Percentiles rank a stretch among this genome's conserved stretches.
Conservation (phyloP, 2,329 filamentous ascomycete genomes). For the Colletotrichum phormii region DNA sequence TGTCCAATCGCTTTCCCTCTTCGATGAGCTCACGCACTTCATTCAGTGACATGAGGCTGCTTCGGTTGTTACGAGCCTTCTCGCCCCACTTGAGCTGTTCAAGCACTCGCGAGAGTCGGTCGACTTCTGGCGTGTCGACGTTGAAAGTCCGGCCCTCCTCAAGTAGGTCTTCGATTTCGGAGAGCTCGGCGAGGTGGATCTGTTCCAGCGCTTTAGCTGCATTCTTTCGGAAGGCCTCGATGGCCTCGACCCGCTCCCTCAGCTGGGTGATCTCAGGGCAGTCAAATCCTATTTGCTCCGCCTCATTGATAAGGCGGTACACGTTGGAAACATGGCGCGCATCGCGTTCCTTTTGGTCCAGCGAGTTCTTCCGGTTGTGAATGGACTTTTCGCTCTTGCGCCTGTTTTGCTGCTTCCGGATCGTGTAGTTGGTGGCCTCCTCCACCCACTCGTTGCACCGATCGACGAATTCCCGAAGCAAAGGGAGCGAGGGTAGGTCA, state of each 20-base stretch:
- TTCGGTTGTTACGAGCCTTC: conserved; percentile 74
- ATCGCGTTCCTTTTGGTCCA: conserved; percentile 87
- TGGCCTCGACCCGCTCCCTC: conserved; percentile 85
- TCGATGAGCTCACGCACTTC: conserved; percentile 85
- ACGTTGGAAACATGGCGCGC: conserved; percentile 91
- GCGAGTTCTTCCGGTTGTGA: conserved; percentile 70
- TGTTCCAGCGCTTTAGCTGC: conserved; percentile 78
- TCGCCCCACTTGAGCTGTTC: conserved; percentile 92
- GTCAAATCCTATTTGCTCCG: conserved; percentile 90
- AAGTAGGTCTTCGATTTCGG: conserved; percentile 89
- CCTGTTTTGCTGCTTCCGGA: conserved; percentile 96
- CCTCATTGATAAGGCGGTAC: conserved; percentile 83
- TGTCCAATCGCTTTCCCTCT: conserved; percentile 80
- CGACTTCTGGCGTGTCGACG: conserved; percentile 90
- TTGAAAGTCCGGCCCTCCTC: conserved; percentile 91
- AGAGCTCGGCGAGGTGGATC: conserved; percentile 70
- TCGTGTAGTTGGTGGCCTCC: conserved; percentile 95
- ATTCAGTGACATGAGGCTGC: conserved; percentile 76
- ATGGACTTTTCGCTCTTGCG: conserved; percentile 93
- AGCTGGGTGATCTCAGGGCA: conserved; percentile 90
- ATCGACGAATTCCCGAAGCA: conserved; percentile 90
- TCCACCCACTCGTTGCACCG: conserved; percentile 98
- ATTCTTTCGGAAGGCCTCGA: conserved; percentile 85
- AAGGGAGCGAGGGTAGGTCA: conserved; percentile 83
- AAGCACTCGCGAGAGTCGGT: conserved; percentile 81